These are phyloP conservation scores for Trichoderma gamsii DNA, from an alignment of 495 filamentous ascomycete species.

Conservation along the genomic window DNA sequence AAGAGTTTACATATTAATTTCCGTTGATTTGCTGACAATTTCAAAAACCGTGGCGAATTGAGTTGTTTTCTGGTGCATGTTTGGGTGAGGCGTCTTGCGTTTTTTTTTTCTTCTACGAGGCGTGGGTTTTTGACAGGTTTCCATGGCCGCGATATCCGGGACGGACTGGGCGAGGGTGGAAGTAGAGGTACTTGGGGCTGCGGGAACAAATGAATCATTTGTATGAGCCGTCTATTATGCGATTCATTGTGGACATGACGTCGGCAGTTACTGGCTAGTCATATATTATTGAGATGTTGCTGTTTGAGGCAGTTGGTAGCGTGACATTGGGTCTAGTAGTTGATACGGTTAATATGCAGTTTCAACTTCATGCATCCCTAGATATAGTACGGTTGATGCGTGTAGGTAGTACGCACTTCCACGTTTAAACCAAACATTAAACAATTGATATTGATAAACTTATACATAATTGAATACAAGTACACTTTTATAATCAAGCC, in stretches of 20 bases:
- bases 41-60: too few species aligned
- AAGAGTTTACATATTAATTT: too few species aligned
- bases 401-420: too few species aligned
- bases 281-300: background rate
- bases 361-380: too few species aligned
- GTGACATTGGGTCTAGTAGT: too few species aligned
- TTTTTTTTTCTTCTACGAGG: background rate
- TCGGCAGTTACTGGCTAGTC: background rate
- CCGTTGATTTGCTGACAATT: too few species aligned
- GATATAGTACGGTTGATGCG: too few species aligned
- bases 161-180: background rate
- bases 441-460: too few species aligned
- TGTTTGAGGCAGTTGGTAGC: too few species aligned
- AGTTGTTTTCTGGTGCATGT: background rate
- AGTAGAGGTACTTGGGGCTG: constrained; percentile 1
- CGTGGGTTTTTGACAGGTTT: constrained; percentile 3
- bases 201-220: background rate
- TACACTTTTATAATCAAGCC: background rate
- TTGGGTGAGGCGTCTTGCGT: background rate
- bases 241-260: background rate
- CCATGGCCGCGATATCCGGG: background rate
- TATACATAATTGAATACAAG: too few species aligned
- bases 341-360: too few species aligned
- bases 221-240: background rate
- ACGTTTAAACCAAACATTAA: too few species aligned